A percentile compares a stretch with the other conserved stretches of the same genome.
phyloP scores from a whole-genome alignment of 2,329 filamentous ascomycete species.

The Colletotrichum navitas region DNA sequence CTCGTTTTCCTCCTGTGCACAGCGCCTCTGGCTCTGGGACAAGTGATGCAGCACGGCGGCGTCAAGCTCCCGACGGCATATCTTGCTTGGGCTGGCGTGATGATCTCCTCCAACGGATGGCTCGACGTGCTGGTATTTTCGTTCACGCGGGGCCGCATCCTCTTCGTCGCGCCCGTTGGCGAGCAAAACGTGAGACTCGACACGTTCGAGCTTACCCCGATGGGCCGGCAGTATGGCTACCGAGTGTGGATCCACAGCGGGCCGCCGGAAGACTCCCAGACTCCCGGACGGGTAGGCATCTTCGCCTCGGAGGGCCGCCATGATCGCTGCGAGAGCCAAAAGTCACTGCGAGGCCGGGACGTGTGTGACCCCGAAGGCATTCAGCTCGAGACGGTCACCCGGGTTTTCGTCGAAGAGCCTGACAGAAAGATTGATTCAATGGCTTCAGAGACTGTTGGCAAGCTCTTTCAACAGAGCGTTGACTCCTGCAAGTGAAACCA shows the following conservation, averaged over 20 bases:
- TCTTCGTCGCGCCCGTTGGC: conserved; percentile 44
- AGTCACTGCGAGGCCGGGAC: conserved; percentile 13
- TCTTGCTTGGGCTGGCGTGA: conserved; percentile 64
- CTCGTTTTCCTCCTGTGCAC: conserved; percentile 73
- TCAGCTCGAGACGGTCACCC: conserved; percentile 60
- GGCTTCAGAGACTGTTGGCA: conserved; percentile 17
- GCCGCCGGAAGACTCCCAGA: not conserved
- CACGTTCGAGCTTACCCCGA: conserved; percentile 21
- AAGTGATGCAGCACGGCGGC: conserved; percentile 68
- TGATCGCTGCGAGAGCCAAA: conserved; percentile 31
- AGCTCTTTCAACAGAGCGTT: conserved; percentile 21
- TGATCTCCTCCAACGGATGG: conserved; percentile 64
- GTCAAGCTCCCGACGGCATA: conserved; percentile 59
- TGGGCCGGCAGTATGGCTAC: conserved; percentile 28
- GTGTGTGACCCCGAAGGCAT: conserved; percentile 47
- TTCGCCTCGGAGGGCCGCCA: conserved; percentile 10
- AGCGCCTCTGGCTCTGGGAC: conserved; percentile 69
- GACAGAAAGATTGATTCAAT: conserved; percentile 19
- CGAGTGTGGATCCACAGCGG: conserved; percentile 25
- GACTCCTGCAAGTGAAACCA: conserved; percentile 10
- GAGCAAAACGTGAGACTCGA: conserved; percentile 29
- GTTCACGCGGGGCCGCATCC: conserved; percentile 53
- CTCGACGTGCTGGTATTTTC: conserved; percentile 57
- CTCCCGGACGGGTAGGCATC: not conserved
- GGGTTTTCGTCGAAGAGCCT: conserved; percentile 57